Base-by-base conservation (phyloP, 2,329 filamentous ascomycete species). In the Paraconiothyrium brasiliense region DNA sequence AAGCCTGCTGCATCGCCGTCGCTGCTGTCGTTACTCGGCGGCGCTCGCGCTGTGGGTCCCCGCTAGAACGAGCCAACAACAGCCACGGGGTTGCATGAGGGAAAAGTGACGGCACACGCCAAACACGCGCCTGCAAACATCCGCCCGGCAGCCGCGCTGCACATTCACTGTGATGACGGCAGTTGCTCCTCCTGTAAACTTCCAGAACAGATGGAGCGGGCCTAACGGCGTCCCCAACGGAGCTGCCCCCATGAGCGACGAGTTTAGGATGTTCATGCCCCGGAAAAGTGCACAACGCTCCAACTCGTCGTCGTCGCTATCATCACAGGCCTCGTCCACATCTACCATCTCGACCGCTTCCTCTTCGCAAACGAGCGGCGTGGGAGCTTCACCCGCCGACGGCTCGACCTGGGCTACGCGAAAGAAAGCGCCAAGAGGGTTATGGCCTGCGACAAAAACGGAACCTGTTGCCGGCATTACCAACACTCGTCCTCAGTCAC, bases 301-400 rank as follows among this genome's bases (percentile, higher is more conserved):
- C 74, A 97, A 93, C 84, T 98, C 94, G 39, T 95, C 93, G 61
- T 97, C 93, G 4, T 97, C 94, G 49, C 85, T 96, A 66, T 82
- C 84, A 59, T 89, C 87, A 24, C 81, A 81, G 59, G 81, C 84
- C 37, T 91, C 92, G 14, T 88, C 88, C 54, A 87, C 83, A 44
- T 88, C 90, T 2, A 91, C 90, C 58, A 83, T 91, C 65, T 85
- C 87, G 43, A 85, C 87, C 60, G 84, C 87, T 73, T 83, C 85
- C 72, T 83, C 85, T 54, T 83, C 86, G 30, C 87, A 87, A 72
- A 76, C 86, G 67, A 91, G 90, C 86, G 88, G 88, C 67, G 85
- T 83, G 59, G 67, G 79, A 82, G 57, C 79, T 58, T 57, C 70
- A 20, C 72, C 72, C 47, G 68, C 63, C 60, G 75, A 76, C 54